Evolutionary conservation across 192 early-diverging fungal genomes (phyloP).

Genomic region (Coemansia javaensis): DNA sequence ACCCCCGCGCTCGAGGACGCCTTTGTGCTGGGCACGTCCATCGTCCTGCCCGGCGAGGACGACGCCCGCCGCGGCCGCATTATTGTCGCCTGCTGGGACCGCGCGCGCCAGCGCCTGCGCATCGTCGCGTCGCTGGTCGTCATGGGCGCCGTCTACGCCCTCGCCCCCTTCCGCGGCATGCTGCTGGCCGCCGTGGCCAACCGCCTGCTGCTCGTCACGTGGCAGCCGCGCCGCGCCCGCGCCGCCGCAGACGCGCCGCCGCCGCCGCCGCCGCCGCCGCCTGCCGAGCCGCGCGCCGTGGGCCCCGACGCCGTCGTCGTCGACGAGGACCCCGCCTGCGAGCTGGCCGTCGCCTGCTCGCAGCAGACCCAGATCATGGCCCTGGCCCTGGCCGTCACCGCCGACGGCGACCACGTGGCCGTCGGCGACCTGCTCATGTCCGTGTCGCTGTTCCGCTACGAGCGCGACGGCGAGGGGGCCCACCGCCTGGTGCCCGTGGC

Average conservation of each 20-base stretch:
- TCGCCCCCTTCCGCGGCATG: constrained; percentile 55
- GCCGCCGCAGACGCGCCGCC: neutral
- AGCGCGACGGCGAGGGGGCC: too few relatives aligned
- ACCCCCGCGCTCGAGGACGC: constrained; percentile 38
- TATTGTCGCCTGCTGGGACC: constrained; percentile 58
- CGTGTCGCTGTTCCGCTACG: constrained; percentile 55
- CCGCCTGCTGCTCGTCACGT: constrained; percentile 28
- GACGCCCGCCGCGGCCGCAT: constrained; percentile 71
- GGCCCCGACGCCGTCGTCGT: constrained; percentile 2
- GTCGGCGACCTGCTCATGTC: constrained; percentile 86
- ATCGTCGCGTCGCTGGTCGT: constrained; percentile 52
- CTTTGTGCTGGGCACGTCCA: constrained; percentile 73
- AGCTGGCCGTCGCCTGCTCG: constrained; percentile 32
- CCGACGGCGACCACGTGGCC: constrained; percentile 69
- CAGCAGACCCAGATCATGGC: constrained; percentile 57
- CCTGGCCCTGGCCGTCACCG: constrained; percentile 55
- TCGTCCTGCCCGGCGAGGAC: constrained; percentile 53
- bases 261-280: neutral
- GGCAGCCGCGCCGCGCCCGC: constrained; percentile 15
- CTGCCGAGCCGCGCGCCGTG: neutral
- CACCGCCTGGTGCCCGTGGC: constrained; percentile 26
- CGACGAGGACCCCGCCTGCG: constrained; percentile 8
- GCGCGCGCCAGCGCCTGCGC: constrained; percentile 41
- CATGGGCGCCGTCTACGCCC: constrained; percentile 61
- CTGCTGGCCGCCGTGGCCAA: constrained; percentile 67